Evolutionary conservation across 805 yeast genomes (phyloP).

Genomic region (Hagleromyces aurorensis): DNA sequence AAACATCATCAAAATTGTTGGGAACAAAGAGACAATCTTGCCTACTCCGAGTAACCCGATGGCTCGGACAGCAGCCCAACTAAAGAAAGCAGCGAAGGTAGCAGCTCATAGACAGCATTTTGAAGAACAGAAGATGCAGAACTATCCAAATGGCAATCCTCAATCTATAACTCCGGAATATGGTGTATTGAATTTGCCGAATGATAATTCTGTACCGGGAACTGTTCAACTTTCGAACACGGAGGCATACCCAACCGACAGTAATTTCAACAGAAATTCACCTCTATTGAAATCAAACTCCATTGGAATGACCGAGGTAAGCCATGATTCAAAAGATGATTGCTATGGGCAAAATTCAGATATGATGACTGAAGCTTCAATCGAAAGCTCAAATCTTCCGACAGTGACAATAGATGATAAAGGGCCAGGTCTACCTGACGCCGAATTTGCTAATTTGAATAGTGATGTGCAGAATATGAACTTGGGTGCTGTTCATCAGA

Average conservation of each 20-base stretch:
- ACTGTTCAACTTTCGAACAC: too few species aligned
- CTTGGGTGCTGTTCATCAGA: too few species aligned
- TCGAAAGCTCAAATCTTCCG: constrained; percentile 3
- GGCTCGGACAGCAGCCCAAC: constrained; percentile 27
- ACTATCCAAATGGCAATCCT: neutral
- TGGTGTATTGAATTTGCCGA: too few species aligned
- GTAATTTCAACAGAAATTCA: constrained; percentile 2
- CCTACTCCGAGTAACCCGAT: constrained; percentile 28
- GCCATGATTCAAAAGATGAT: too few species aligned
- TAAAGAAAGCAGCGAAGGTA: constrained; percentile 23
- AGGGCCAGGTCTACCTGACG: constrained; percentile 3
- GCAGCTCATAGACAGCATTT: constrained; percentile 10
- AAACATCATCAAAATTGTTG: constrained; percentile 32
- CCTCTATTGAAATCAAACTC: constrained; percentile 4
- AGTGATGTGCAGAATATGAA: too few species aligned
- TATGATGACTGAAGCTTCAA: too few species aligned
- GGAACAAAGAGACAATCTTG: constrained; percentile 34
- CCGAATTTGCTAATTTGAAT: neutral
- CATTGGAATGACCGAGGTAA: neutral
- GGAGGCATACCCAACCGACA: constrained; percentile 1
- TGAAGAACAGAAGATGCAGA: constrained; percentile 1
- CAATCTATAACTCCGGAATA: constrained; percentile 1
- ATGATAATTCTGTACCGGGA: too few species aligned
- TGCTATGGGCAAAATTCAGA: too few species aligned
- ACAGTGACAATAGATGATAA: neutral